Evolutionary conservation across 106 monocot species (phyloP), one percentile per base, ranked within the genome.

Genomic region (Dendrobium catenatum): DNA sequence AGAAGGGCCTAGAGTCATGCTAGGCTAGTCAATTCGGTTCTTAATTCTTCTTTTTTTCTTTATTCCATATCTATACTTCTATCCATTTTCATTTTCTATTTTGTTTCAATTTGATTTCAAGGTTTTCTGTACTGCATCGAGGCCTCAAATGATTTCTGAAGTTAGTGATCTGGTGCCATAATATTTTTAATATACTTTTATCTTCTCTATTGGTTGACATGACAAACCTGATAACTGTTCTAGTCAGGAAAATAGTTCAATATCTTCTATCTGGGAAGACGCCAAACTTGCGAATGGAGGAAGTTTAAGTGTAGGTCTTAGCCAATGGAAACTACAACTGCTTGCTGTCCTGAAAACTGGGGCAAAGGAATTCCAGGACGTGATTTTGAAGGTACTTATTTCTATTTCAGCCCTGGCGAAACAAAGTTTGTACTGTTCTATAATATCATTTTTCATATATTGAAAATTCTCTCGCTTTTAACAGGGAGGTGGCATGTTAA

Each of bases 401-500:
- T 74, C 18, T 42, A 20, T 74, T 74, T 19, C 19, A 74, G 3
- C n/a, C 20, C 18, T 43, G 16, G 1, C 16, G 74, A 43, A 42
- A 44, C 20, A 61, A 61, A 61, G n/a, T 61, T 2, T 61, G 61
- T 22, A 61, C 17, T 33, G 5, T 79, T 66, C 15, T 42, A 76
- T 58, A 4, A 79, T 26, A 41, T 72, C 33, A 56, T 72, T 54
- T 56, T 67, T 79, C 78, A 79, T 80, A 48, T 42, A 78, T 16
- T n/a, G 42, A 22, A 42, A 77, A 22, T 6, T 73, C 40, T 43
- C 24, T 86, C 27, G 77, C 33, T 87, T 81, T 75, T 56, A 37
- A 42, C 58, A 95, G 99, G 99, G 98, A 73, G 88, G 99, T 79
- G 89, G 99, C 31, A 80, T 94, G 80, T 86, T 99, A 48, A 85